A percentile compares a stretch with the other conserved stretches of the same genome.
Conservation (phyloP, 176 grass and related monocot species). For the Aegilops longissima region DNA sequence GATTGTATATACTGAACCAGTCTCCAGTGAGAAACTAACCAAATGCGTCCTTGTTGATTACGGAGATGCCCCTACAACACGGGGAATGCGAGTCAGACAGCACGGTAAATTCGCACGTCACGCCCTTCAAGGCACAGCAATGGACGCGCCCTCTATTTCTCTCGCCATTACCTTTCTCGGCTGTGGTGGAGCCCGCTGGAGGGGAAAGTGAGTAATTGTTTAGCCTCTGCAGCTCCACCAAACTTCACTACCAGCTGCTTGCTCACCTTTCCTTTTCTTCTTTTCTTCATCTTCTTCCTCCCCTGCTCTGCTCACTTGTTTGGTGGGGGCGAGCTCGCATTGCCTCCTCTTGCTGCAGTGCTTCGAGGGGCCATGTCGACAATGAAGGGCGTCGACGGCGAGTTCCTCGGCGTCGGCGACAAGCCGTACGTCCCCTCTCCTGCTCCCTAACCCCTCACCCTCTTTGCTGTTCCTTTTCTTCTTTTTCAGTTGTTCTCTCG, state of each 20-base stretch:
- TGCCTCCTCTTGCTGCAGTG: not conserved
- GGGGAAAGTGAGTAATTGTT: conserved; percentile 17
- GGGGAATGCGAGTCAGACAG: too few species aligned
- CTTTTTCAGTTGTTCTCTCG: conserved; percentile 10
- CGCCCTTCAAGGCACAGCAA: conserved; percentile 45
- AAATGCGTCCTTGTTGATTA: too few species aligned
- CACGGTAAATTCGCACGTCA: not conserved
- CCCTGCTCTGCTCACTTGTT: not conserved
- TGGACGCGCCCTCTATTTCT: not conserved
- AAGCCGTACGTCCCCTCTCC: conserved; percentile 38
- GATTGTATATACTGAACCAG: too few species aligned
- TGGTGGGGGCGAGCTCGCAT: conserved; percentile 4
- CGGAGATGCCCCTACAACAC: too few species aligned
- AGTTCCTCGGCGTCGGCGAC: conserved; percentile 69
- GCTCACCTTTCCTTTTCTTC: conserved; percentile 38
- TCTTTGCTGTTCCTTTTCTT: conserved; percentile 1
- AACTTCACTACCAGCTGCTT: conserved; percentile 34
- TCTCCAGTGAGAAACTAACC: too few species aligned
- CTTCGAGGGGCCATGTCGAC: conserved; percentile 3
- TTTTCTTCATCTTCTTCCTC: not conserved
- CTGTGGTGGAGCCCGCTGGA: conserved; percentile 29
- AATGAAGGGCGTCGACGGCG: conserved; percentile 78
- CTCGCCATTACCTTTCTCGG: not conserved
- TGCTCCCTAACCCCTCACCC: not conserved
- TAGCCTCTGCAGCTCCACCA: conserved; percentile 24